phyloP scores from a whole-genome alignment of 257 asterid species.

The Rhazya stricta region DNA sequence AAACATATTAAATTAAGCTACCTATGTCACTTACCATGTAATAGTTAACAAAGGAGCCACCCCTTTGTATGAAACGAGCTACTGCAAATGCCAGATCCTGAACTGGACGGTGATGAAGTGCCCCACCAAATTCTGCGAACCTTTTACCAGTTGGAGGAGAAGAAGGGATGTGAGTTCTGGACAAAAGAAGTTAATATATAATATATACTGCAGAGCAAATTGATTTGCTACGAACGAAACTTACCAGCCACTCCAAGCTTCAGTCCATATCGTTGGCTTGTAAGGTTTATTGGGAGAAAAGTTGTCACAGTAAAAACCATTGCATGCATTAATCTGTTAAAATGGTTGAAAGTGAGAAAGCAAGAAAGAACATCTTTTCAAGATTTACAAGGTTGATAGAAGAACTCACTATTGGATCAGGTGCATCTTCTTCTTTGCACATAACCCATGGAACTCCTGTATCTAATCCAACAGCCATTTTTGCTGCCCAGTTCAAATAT shows the following conservation, averaged over 20 bases:
- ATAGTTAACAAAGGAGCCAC: constrained; percentile 61
- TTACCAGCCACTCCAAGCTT: constrained; percentile 83
- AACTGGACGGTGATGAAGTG: constrained; percentile 52
- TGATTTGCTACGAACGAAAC: neutral
- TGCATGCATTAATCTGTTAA: constrained; percentile 59
- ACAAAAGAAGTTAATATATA: neutral
- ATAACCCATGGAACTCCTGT: constrained; percentile 76
- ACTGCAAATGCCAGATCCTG: constrained; percentile 76
- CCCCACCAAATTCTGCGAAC: constrained; percentile 64
- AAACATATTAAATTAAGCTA: neutral
- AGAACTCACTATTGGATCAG: constrained; percentile 54
- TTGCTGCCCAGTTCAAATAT: constrained; percentile 62
- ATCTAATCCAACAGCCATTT: constrained; percentile 58
- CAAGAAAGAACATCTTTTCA: neutral
- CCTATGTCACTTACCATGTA: constrained; percentile 50
- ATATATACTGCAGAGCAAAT: too few species aligned
- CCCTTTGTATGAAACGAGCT: constrained; percentile 53
- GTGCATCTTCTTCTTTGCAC: constrained; percentile 76
- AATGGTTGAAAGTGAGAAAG: constrained; percentile 5
- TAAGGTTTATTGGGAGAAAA: constrained; percentile 62
- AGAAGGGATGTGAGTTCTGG: neutral
- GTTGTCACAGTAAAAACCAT: constrained; percentile 60
- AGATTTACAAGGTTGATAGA: neutral
- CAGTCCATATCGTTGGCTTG: constrained; percentile 71
- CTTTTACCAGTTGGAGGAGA: constrained; percentile 22